Base-by-base conservation (phyloP, 768 basidiomycete genomes). In the Porpolomopsis calyptriformis region DNA sequence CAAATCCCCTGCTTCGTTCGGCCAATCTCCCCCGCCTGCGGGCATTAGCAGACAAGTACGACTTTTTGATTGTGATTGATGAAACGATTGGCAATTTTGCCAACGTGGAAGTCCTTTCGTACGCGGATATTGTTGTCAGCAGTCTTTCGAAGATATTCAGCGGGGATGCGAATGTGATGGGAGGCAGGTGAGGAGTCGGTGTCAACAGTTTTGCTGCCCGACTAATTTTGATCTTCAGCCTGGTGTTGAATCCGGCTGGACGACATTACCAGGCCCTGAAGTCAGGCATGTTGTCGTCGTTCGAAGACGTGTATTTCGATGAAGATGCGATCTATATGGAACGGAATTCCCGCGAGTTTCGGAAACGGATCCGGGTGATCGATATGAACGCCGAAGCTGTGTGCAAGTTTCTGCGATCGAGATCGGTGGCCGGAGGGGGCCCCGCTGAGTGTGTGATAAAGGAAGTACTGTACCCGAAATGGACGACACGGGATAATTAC, bases 291-390 rank as follows among this genome's bases (percentile, higher is more conserved):
- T 56, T 64, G 6, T 52, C 67, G 6, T 66, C 60, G 4, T 97
- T 80, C 61, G 88, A 94, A 60, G 93, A 99, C 58, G 66, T 68
- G 19, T 97, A 89, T 66, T 97, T 84, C 53, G 73, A 78, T 56
- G 87, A 92, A 60, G 94, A 99, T 57, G 91, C 88, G 34, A 78
- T 97, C 46, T 94, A 81, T 71, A 86, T 99, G 85, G 94, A 99
- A 60, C 85, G 93, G 53, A 99, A 99, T 65, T 98, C 94, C 14
- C 87, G 94, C 42, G 82, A 96, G 65, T 97, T 94, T 69, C 65
- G 72, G 43, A 70, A 67, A 6, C 87, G 94, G 45, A 74, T 91
- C 53, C 69, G 69, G 46, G 60, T 69, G 44, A 89, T 94, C 62
- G 89, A 98, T 61, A 60, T 63, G 25, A 98, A 94, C 60, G 71